Percentiles rank a stretch among this genome's conserved stretches.
These are phyloP conservation scores for Beauveria scarabaeidicola DNA, from an alignment of 2,329 filamentous ascomycete species.

Conservation along the genomic window DNA sequence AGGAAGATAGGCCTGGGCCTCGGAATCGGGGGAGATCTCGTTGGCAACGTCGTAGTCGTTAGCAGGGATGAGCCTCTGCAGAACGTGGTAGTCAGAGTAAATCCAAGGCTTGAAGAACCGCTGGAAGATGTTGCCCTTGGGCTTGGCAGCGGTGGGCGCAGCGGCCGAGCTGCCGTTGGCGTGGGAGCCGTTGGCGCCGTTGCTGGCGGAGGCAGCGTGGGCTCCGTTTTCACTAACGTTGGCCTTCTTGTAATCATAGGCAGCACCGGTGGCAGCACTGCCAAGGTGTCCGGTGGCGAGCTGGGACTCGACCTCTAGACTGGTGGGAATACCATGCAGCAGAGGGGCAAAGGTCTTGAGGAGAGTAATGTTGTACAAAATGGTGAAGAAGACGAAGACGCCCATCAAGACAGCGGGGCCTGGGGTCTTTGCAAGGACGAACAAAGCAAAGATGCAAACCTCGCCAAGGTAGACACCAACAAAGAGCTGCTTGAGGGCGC, in stretches of 20 bases:
- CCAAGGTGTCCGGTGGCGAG: slow-evolving; percentile 10
- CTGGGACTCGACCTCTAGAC: slow-evolving; percentile 35
- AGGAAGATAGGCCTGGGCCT: slow-evolving; percentile 62
- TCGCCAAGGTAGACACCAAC: slow-evolving; percentile 74
- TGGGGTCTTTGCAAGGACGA: slow-evolving; percentile 57
- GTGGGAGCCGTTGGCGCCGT: slow-evolving; percentile 16
- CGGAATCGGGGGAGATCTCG: slow-evolving; percentile 53
- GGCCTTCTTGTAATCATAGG: slow-evolving; percentile 11
- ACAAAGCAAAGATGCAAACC: slow-evolving; percentile 72
- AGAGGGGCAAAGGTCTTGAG: slow-evolving; percentile 63
- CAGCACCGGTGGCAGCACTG: slow-evolving; percentile 19
- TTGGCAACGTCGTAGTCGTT: slow-evolving; percentile 37
- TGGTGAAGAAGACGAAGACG: slow-evolving; percentile 64
- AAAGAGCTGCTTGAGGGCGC: slow-evolving; percentile 79
- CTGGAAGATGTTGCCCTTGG: slow-evolving; percentile 44
- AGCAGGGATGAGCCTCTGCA: slow-evolving; percentile 63
- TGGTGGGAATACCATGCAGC: slow-evolving; percentile 62
- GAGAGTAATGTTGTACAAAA: slow-evolving; percentile 68
- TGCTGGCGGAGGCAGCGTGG: slow-evolving; percentile 11
- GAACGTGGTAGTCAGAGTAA: slow-evolving; percentile 60
- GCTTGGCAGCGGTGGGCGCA: slow-evolving; percentile 19
- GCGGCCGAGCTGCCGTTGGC: slow-evolving; percentile 22
- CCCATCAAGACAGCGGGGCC: slow-evolving; percentile 70
- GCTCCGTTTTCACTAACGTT: slow-evolving; percentile 14
- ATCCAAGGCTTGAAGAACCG: slow-evolving; percentile 69